Base-by-base conservation (phyloP, 2,329 filamentous ascomycete species). In the Aspergillus sp. region DNA sequence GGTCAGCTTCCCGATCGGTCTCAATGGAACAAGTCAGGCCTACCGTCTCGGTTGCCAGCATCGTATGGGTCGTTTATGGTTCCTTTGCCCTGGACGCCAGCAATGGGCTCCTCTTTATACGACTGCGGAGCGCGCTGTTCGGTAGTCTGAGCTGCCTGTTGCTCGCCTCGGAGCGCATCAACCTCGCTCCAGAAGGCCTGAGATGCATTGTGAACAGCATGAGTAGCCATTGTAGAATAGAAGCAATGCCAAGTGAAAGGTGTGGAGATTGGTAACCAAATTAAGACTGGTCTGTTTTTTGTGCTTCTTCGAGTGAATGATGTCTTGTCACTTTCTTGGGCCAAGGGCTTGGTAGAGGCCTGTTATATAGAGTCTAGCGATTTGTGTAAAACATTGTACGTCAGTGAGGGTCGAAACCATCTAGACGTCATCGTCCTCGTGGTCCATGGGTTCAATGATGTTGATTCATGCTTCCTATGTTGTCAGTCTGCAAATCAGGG, bases 11-110 rank as follows among this genome's bases (percentile, higher is more conserved):
- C 4, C 27, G 27, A 30, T 50, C 17, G 22, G 42, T 20, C 19
- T 45, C n/a, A 15, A 24, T 44, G 20, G 12, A 15, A 40, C 15
- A 19, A 19, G 9, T 9, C 3, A 20, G 17, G 41, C 50, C 46
- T 45, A 53, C 50, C 50, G 20, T 54, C 42, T 41, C 51, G 33
- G 44, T 54, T 54, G 20, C 51, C 51, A 57, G 86, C 85, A 69
- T 95, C 91, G 66, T 87, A 96, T 0, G 91, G 91, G 71, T 93
- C 87, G 12, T 83, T 85, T 44, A 80, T 81, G 22, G 82, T 81
- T 4, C 89, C 88, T 70, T 88, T 78, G 40, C 91, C 91, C 57
- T 82, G 78, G 51, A 85, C 78, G 20, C 91, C 91, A 19, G 89
- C 89, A 45, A 92, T 73, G 17, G 91, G 91, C 76, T 96, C 91